A percentile compares a stretch with the other conserved stretches of the same genome.
phyloP scores from a whole-genome alignment of 768 basidiomycete genomes.

The Sporobolomyces pararoseus region DNA sequence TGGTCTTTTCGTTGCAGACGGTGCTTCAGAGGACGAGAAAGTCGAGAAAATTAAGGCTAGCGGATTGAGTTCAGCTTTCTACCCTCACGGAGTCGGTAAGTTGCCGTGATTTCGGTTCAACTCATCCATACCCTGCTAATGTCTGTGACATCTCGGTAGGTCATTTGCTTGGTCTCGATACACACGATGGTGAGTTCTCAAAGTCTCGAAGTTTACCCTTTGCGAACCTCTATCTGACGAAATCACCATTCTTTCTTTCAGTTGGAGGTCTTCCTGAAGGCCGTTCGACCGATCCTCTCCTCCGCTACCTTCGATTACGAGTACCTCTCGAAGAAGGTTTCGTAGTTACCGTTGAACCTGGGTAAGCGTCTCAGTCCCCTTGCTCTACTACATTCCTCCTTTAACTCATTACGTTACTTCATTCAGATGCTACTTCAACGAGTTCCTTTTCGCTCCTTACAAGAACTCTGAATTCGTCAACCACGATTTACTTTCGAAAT shows the following conservation, averaged over 20 bases:
- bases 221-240: too few species aligned
- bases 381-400: too few species aligned
- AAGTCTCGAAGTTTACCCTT: neutral
- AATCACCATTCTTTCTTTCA: too few species aligned
- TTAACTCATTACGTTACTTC: too few species aligned
- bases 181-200: slow-evolving; percentile 64
- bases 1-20: slow-evolving; percentile 73
- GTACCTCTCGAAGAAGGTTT: slow-evolving; percentile 69
- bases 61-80: slow-evolving; percentile 79
- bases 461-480: slow-evolving; percentile 66
- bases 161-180: slow-evolving; percentile 87
- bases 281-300: slow-evolving; percentile 53
- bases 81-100: slow-evolving; percentile 72
- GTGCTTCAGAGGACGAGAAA: slow-evolving; percentile 22
- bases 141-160: too few species aligned
- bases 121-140: too few species aligned
- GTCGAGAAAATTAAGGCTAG: slow-evolving; percentile 60
- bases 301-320: slow-evolving; percentile 73
- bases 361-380: slow-evolving; percentile 12
- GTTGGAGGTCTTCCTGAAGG: slow-evolving; percentile 44
- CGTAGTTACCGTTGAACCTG: slow-evolving; percentile 59
- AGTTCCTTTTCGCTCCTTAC: slow-evolving; percentile 56
- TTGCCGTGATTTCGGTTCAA: neutral
- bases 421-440: slow-evolving; percentile 45
- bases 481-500: slow-evolving; percentile 63